Evolutionary conservation across 306 rosid genomes (phyloP).

Genomic region (Rosa rugosa): DNA sequence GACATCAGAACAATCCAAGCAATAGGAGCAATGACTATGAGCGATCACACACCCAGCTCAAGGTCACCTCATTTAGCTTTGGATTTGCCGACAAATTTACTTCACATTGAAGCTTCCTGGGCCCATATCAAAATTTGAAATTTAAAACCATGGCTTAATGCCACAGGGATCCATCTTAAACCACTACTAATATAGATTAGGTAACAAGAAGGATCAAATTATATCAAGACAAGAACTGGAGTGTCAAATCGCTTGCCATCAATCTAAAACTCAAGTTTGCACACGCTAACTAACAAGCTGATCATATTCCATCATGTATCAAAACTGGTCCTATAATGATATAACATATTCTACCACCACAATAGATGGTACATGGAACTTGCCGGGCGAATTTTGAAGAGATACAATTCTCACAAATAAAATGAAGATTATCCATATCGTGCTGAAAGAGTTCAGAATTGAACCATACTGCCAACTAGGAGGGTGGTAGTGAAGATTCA

Average conservation of each 20-base stretch:
- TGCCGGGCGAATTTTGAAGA: background rate
- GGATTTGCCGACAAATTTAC: constrained; percentile 40
- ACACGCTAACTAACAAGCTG: constrained; percentile 25
- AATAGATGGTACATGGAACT: background rate
- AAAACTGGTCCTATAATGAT: constrained; percentile 38
- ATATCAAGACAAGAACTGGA: background rate
- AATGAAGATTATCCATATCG: background rate
- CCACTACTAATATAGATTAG: background rate
- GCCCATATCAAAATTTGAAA: constrained; percentile 23
- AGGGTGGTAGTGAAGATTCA: constrained; percentile 11
- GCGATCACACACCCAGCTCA: constrained; percentile 21
- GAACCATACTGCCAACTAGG: constrained; percentile 39
- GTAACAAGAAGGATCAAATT: constrained; percentile 14
- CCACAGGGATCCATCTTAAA: background rate
- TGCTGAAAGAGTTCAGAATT: constrained; percentile 4
- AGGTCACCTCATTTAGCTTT: constrained; percentile 27
- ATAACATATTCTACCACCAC: constrained; percentile 12
- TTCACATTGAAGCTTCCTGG: constrained; percentile 31
- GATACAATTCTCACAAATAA: background rate
- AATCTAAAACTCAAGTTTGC: constrained; percentile 17
- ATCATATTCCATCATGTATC: constrained; percentile 22
- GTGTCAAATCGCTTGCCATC: constrained; percentile 18
- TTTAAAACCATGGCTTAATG: constrained; percentile 14
- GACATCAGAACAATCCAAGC: constrained; percentile 34
- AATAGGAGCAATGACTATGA: background rate